Percentiles rank a stretch among this genome's conserved stretches.
phyloP scores from a whole-genome alignment of 805 yeast species.

The Yarrowia sp. region DNA sequence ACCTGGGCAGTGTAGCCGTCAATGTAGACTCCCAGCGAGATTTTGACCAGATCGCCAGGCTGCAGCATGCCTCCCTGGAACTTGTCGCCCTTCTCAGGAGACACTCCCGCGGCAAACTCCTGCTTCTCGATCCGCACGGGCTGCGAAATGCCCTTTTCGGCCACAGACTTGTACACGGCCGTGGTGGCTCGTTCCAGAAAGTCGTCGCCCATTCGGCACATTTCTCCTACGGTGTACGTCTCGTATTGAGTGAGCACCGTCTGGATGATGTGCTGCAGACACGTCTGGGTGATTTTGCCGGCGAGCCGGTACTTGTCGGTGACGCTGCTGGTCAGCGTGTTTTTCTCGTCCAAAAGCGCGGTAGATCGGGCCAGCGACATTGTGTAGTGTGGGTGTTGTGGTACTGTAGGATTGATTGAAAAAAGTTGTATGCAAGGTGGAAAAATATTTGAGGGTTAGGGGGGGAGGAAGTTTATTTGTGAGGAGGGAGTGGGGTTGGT shows the following conservation, averaged over 20 bases:
- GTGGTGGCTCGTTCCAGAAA: slow-evolving; percentile 67
- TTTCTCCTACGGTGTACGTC: slow-evolving; percentile 55
- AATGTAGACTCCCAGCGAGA: slow-evolving; percentile 86
- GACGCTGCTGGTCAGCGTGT: slow-evolving; percentile 65
- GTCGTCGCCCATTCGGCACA: slow-evolving; percentile 84
- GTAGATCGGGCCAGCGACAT: slow-evolving; percentile 43
- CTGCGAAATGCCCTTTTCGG: slow-evolving; percentile 88
- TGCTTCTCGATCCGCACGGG: slow-evolving; percentile 92
- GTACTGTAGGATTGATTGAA: not conserved
- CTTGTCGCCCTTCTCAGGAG: slow-evolving; percentile 68
- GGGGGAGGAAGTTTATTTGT: not conserved
- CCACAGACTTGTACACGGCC: slow-evolving; percentile 59
- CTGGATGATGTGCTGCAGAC: slow-evolving; percentile 64
- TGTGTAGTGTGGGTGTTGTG: not conserved
- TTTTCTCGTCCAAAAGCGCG: slow-evolving; percentile 68
- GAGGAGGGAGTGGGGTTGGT: not conserved
- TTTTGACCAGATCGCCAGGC: slow-evolving; percentile 85
- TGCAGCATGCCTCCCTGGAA: slow-evolving; percentile 56
- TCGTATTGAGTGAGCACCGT: slow-evolving; percentile 40
- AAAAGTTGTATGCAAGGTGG: slow-evolving; percentile 29
- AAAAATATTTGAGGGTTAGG: slow-evolving; percentile 36
- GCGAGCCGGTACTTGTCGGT: slow-evolving; percentile 86
- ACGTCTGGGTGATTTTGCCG: slow-evolving; percentile 87
- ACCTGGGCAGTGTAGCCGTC: slow-evolving; percentile 93
- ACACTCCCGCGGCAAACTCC: slow-evolving; percentile 75